A percentile compares a stretch with the other conserved stretches of the same genome.
These are phyloP conservation scores for Phaeosphaeriaceae sp. DNA, from an alignment of 2,329 filamentous ascomycete species.

Conservation along the genomic window DNA sequence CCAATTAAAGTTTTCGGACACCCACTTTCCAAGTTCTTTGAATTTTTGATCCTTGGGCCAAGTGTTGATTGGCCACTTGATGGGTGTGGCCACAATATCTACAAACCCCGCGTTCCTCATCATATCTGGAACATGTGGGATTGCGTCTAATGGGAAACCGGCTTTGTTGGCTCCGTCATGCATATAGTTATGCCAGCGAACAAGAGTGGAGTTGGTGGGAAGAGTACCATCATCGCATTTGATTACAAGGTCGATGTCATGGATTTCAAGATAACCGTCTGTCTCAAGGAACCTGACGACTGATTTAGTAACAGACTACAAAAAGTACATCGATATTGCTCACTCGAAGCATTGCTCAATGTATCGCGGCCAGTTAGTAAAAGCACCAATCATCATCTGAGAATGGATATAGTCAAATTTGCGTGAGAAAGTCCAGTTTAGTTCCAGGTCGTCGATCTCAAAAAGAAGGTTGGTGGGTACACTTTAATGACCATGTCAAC, in stretches of 20 bases:
- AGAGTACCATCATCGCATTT: conserved; percentile 24
- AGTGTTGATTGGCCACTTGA: conserved; percentile 21
- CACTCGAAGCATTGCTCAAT: conserved; percentile 35
- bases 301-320: too few relatives aligned
- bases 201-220: conserved; percentile 13
- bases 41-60: conserved; percentile 26
- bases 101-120: conserved; percentile 54
- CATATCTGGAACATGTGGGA: conserved; percentile 46
- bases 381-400: conserved; percentile 48
- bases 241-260: conserved; percentile 23
- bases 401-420: conserved; percentile 49
- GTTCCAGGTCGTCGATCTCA: conserved; percentile 50
- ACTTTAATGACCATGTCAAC: conserved; percentile 3
- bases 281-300: conserved; percentile 47
- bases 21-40: conserved; percentile 24
- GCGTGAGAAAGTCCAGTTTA: conserved; percentile 42
- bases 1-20: conserved; percentile 18
- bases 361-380: conserved; percentile 49
- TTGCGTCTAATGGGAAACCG: conserved; percentile 48
- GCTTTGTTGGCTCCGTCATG: conserved; percentile 15
- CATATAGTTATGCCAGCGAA: conserved; percentile 21
- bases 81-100: conserved; percentile 44
- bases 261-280: conserved; percentile 24
- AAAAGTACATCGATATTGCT: neutral
- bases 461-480: conserved; percentile 51